Evolutionary conservation across 23 red algal species (phyloP), one percentile per base, ranked within the genome.

Genomic region (Pyropia yezoensis): DNA sequence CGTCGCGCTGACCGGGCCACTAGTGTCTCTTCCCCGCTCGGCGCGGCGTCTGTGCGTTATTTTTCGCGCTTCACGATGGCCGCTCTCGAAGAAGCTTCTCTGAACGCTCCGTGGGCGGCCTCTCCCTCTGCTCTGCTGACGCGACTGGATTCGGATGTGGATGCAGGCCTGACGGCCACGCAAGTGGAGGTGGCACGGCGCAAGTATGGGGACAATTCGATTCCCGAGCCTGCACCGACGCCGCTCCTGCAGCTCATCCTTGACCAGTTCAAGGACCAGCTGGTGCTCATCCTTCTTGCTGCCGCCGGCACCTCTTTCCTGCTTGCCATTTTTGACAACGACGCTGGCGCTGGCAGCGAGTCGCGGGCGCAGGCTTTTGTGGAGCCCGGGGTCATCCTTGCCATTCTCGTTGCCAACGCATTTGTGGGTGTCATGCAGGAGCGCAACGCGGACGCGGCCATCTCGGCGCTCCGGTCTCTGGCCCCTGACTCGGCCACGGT

Each of bases 391-490:
- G 92, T 96, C 7, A 96, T 96, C 69, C 49, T 96, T n/a, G 72
- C 90, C 4, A 96, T 96, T 57, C 77, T 96, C 15, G 77, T 88
- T 50, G 92, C 92, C 2, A 96, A 96, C 56, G 92, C 92, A 1
- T 80, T 86, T 47, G 92, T 96, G 33, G 92, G 92, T 13, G 92
- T 96, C 8, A 28, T 96, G 59, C 92, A 96, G 51, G 92, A 96
- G 67, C 69, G 69, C 19, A 96, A 96, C 59, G 92, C 92, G 25
- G 92, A 96, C 58, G 76, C 60, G 56, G 92, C 92, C 28, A 89
- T 96, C 15, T 85, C 85, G 65, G 92, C 92, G 8, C 71, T 96
- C 3, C 83, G 85, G 33, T 76, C 83, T 53, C 85, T 90, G 57
- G 84, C 90, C 68, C 85, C 92, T 28, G 92, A 96, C 58, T 62